These are phyloP conservation scores for Aureococcus anophagefferens DNA, from an alignment of 108 stramenopile species.

Conservation along the genomic window DNA sequence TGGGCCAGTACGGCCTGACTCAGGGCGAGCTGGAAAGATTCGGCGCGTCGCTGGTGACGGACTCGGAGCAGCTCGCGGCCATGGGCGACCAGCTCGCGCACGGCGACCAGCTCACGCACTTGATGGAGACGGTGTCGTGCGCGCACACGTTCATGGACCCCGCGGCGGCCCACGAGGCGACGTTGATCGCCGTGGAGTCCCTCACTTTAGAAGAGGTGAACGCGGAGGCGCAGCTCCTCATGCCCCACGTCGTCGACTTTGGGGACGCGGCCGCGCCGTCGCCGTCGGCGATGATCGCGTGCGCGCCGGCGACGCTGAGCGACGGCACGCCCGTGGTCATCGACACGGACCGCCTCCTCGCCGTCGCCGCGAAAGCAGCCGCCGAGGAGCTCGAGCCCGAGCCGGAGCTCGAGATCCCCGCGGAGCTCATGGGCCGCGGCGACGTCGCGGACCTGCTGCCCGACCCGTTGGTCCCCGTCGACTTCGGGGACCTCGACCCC, in stretches of 20 bases:
- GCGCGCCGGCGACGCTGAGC: not conserved
- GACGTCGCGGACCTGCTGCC: conserved; percentile 19
- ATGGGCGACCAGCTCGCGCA: conserved; percentile 84
- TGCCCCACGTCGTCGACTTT: not conserved
- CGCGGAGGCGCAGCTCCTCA: conserved; percentile 54
- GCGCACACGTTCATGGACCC: conserved; percentile 96
- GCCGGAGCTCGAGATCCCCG: conserved; percentile 13
- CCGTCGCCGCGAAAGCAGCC: not conserved
- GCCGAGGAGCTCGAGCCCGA: conserved; percentile 4
- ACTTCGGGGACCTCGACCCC: too few species aligned
- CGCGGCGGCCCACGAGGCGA: conserved; percentile 71
- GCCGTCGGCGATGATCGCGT: conserved; percentile 3
- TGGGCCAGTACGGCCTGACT: conserved; percentile 81
- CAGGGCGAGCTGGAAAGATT: conserved; percentile 83
- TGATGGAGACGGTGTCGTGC: conserved; percentile 93
- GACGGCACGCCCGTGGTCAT: conserved; percentile 8
- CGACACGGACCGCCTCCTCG: not conserved
- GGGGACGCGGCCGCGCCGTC: conserved; percentile 1
- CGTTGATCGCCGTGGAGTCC: conserved; percentile 67
- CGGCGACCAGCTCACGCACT: conserved; percentile 77
- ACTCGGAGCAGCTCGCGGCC: conserved; percentile 82
- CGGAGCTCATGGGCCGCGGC: conserved; percentile 22
- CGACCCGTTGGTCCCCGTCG: conserved; percentile 4
- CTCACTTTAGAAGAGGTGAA: conserved; percentile 89
- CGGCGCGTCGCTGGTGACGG: conserved; percentile 76